A percentile compares a stretch with the other conserved stretches of the same genome.
These are phyloP conservation scores for Rossbeevera mucosa DNA, from an alignment of 768 basidiomycete species.

Conservation along the genomic window DNA sequence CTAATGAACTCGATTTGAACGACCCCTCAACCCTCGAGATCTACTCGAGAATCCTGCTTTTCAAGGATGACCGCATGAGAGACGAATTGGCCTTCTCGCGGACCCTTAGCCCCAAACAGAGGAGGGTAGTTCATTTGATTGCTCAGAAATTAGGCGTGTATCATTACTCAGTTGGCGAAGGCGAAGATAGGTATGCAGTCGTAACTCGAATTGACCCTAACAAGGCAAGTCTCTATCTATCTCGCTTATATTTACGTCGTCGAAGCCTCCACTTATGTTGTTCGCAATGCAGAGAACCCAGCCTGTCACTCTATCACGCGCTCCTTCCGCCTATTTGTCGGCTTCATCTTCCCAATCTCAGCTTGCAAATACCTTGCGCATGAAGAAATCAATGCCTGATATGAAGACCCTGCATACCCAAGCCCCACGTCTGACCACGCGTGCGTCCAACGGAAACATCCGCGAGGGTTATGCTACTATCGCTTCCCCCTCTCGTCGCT, in stretches of 20 bases:
- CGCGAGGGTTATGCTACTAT: constrained; percentile 84
- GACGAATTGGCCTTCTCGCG: constrained; percentile 97
- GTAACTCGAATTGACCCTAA: constrained; percentile 88
- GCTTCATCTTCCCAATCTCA: constrained; percentile 44
- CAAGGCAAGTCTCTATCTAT: constrained; percentile 48
- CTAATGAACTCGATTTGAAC: constrained; percentile 86
- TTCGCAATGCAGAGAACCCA: constrained; percentile 38
- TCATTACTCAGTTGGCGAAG: constrained; percentile 90
- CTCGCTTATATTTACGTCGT: constrained; percentile 18
- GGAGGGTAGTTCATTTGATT: constrained; percentile 90
- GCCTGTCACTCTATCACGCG: constrained; percentile 62
- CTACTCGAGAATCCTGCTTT: constrained; percentile 91
- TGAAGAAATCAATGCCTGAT: constrained; percentile 99
- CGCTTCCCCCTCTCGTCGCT: constrained; percentile 74
- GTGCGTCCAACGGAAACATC: constrained; percentile 86
- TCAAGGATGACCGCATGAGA: constrained; percentile 97
- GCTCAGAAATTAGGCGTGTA: constrained; percentile 95
- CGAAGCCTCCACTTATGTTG: constrained; percentile 14
- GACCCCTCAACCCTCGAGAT: constrained; percentile 95
- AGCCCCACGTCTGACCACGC: constrained; percentile 72
- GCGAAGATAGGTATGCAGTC: constrained; percentile 89
- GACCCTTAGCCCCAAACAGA: constrained; percentile 75
- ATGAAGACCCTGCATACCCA: constrained; percentile 83
- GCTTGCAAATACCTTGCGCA: constrained; percentile 57
- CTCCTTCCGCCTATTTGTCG: constrained; percentile 75